Percentiles rank a stretch among this genome's conserved stretches.
phyloP scores from a whole-genome alignment of 108 stramenopile genomes.

The Cylindrotheca closterium region DNA sequence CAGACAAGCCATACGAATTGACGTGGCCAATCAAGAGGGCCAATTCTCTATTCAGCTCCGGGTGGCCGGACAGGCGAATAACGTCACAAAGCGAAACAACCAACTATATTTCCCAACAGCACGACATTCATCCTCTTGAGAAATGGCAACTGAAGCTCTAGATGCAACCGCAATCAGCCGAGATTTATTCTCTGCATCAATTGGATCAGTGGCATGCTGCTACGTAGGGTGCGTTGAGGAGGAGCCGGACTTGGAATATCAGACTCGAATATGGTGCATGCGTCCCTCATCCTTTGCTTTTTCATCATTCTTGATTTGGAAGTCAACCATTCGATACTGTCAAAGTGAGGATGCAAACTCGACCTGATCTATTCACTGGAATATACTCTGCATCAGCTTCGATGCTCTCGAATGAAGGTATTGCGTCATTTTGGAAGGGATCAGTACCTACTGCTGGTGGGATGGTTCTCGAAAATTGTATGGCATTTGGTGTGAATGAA shows the following conservation, averaged over 20 bases:
- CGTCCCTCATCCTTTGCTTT: background rate
- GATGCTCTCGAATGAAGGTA: slow-evolving; percentile 65
- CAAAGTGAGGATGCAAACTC: slow-evolving; percentile 86
- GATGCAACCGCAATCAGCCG: slow-evolving; percentile 69
- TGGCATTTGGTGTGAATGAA: slow-evolving; percentile 92
- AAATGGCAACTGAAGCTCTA: slow-evolving; percentile 19
- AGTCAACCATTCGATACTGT: slow-evolving; percentile 86
- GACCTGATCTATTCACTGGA: slow-evolving; percentile 44
- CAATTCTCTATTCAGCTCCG: no score
- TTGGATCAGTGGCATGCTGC: slow-evolving; percentile 78
- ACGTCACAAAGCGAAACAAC: no score
- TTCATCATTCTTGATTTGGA: background rate
- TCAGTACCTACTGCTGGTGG: slow-evolving; percentile 85
- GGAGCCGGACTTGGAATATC: background rate
- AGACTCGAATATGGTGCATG: background rate
- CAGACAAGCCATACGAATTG: no score
- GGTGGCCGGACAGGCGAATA: no score
- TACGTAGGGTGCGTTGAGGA: slow-evolving; percentile 42
- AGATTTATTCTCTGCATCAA: slow-evolving; percentile 82
- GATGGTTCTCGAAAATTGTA: slow-evolving; percentile 86
- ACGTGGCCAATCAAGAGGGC: no score
- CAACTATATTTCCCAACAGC: no score
- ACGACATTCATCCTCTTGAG: no score
- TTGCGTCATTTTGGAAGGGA: slow-evolving; percentile 75
- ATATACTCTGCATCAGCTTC: slow-evolving; percentile 43